Conservation (phyloP, 805 yeast species). For the Candida khao-thaluensis region DNA sequence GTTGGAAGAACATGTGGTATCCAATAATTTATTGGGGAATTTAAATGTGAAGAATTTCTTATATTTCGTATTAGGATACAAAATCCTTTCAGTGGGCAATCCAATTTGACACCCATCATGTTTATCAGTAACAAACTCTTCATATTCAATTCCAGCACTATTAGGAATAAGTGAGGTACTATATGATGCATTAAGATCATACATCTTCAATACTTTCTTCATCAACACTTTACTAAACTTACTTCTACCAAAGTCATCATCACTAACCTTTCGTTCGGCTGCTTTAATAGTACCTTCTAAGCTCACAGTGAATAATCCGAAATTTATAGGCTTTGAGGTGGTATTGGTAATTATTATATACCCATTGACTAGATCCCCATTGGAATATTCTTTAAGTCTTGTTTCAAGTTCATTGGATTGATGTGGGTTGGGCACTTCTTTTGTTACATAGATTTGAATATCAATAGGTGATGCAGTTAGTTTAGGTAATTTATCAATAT, state of each 20-base stretch:
- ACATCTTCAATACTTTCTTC: slow-evolving; percentile 58
- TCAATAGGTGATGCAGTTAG: slow-evolving; percentile 42
- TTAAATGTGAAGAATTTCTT: slow-evolving; percentile 60
- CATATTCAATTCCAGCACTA: slow-evolving; percentile 49
- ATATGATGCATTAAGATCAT: slow-evolving; percentile 58
- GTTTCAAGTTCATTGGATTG: slow-evolving; percentile 41
- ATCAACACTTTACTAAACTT: slow-evolving; percentile 32
- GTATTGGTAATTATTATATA: slow-evolving; percentile 49
- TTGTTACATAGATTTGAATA: slow-evolving; percentile 51
- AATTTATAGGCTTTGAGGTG: slow-evolving; percentile 42
- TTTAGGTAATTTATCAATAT: slow-evolving; percentile 49
- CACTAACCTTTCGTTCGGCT: slow-evolving; percentile 21
- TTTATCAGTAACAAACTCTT: slow-evolving; percentile 42
- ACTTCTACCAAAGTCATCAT: slow-evolving; percentile 13
- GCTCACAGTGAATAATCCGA: slow-evolving; percentile 46
- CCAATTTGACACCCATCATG: slow-evolving; percentile 51
- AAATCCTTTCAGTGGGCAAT: slow-evolving; percentile 46
- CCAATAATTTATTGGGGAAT: slow-evolving; percentile 54
- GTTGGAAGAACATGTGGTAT: slow-evolving; percentile 50
- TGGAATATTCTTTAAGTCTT: slow-evolving; percentile 42
- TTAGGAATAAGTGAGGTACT: slow-evolving; percentile 50
- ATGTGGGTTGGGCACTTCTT: slow-evolving; percentile 49
- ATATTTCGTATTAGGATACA: slow-evolving; percentile 50
- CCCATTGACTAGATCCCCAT: slow-evolving; percentile 44
- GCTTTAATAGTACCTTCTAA: slow-evolving; percentile 47